Percentiles rank a stretch among this genome's conserved stretches.
Evolutionary conservation across 2,329 filamentous ascomycete species (phyloP).

Genomic region (Diaporthe citriasiana): DNA sequence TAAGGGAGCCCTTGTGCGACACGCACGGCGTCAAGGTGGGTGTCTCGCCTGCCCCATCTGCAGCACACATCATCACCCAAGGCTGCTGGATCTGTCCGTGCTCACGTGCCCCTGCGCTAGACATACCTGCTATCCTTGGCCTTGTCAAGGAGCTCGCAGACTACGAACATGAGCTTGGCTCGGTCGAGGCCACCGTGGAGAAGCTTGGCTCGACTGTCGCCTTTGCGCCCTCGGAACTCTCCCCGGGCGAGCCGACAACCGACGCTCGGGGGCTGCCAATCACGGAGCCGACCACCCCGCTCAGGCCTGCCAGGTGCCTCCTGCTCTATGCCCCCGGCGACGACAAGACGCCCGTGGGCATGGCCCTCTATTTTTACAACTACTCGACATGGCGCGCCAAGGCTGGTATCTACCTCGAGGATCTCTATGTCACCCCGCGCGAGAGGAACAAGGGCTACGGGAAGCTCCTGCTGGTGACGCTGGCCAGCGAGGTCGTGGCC

Average conservation of each 20-base stretch:
- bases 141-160: constrained; percentile 89
- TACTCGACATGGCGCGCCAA: constrained; percentile 94
- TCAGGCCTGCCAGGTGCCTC: constrained; percentile 81
- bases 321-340: constrained; percentile 68
- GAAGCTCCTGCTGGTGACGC: constrained; percentile 77
- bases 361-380: constrained; percentile 95
- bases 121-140: constrained; percentile 83
- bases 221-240: constrained; percentile 71
- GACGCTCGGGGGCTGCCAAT: constrained; percentile 52
- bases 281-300: constrained; percentile 68
- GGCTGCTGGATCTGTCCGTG: background rate
- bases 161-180: constrained; percentile 84
- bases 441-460: constrained; percentile 86
- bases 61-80: constrained; percentile 23
- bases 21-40: constrained; percentile 72
- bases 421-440: constrained; percentile 83
- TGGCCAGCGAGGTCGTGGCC: constrained; percentile 83
- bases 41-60: background rate
- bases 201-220: constrained; percentile 82
- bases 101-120: constrained; percentile 59
- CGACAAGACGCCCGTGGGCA: constrained; percentile 70
- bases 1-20: constrained; percentile 60
- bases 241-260: constrained; percentile 51
- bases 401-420: constrained; percentile 92
- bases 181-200: constrained; percentile 83